A percentile compares a stretch with the other conserved stretches of the same genome.
Conservation (phyloP, 352 stramenopile genomes). For the Peronospora farinosa region DNA sequence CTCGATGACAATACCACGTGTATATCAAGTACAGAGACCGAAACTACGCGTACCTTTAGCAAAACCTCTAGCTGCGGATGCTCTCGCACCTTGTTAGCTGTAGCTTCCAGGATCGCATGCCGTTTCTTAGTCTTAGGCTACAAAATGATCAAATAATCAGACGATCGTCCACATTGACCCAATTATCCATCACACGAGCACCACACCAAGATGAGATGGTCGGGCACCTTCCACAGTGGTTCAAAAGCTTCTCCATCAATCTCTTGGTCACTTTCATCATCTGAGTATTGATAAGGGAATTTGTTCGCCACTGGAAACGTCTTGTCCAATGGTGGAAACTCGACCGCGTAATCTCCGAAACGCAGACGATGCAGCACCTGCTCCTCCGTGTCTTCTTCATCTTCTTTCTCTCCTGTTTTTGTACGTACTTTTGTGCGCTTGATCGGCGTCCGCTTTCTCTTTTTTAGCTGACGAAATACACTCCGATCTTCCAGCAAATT, state of each 20-base stretch:
- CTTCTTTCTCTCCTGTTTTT: neutral
- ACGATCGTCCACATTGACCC: neutral
- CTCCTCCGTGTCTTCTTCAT: constrained; percentile 5
- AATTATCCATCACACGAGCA: constrained; percentile 1
- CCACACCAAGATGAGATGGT: constrained; percentile 25
- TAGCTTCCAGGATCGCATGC: constrained; percentile 40
- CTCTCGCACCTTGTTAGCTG: constrained; percentile 36
- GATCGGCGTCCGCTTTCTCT: constrained; percentile 11
- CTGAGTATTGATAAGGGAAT: constrained; percentile 42
- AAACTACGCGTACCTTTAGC: constrained; percentile 27
- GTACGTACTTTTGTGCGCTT: neutral
- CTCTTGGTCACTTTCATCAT: constrained; percentile 26
- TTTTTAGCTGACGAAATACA: constrained; percentile 50
- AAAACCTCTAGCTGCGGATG: constrained; percentile 43
- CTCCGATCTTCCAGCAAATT: constrained; percentile 48
- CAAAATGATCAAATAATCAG: constrained; percentile 1
- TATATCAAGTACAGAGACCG: neutral
- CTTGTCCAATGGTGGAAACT: constrained; percentile 27
- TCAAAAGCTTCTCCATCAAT: constrained; percentile 26
- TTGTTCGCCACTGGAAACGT: constrained; percentile 21
- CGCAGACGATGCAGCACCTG: constrained; percentile 38
- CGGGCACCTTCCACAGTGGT: constrained; percentile 25
- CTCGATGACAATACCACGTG: neutral
- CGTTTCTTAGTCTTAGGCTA: constrained; percentile 40
- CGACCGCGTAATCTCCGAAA: constrained; percentile 39